Conservation (phyloP, 345 rosid genomes). For the Citrus maxima region DNA sequence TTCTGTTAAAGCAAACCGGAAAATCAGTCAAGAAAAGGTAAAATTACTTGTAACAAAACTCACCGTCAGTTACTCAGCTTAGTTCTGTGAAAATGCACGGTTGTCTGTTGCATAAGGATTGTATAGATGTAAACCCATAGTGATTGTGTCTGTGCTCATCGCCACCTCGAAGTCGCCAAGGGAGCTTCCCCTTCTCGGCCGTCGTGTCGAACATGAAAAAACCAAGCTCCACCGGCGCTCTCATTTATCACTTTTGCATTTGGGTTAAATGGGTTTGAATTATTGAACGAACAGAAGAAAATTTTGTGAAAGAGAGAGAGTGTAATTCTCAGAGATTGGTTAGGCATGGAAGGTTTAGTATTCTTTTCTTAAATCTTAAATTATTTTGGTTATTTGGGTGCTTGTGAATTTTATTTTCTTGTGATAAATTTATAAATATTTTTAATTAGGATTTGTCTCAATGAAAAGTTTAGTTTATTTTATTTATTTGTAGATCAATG, state of each 20-base stretch:
- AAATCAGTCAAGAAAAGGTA: too few relatives aligned
- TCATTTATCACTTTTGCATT: not conserved
- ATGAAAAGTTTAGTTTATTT: slow-evolving; percentile 1
- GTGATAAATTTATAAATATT: not conserved
- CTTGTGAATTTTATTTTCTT: not conserved
- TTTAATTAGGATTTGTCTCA: not conserved
- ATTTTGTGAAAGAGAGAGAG: not conserved
- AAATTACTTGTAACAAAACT: too few relatives aligned
- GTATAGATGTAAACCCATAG: too few relatives aligned
- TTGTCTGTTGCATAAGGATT: too few relatives aligned
- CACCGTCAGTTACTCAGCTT: too few relatives aligned
- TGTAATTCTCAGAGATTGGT: not conserved
- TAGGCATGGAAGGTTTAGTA: slow-evolving; percentile 32
- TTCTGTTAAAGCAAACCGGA: too few relatives aligned
- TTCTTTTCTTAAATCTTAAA: slow-evolving; percentile 2
- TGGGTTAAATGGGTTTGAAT: slow-evolving; percentile 19
- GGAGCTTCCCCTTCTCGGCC: too few relatives aligned
- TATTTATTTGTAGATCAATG: not conserved
- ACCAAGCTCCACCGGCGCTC: too few relatives aligned
- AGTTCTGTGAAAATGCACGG: too few relatives aligned
- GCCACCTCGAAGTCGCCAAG: too few relatives aligned
- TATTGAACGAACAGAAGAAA: slow-evolving; percentile 16
- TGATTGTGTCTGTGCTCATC: too few relatives aligned
- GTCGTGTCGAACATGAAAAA: too few relatives aligned
- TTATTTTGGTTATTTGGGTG: slow-evolving; percentile 8